Percentiles rank a stretch among this genome's conserved stretches.
Conservation (phyloP, 2,329 filamentous ascomycete species). For the Fusarium sp. region DNA sequence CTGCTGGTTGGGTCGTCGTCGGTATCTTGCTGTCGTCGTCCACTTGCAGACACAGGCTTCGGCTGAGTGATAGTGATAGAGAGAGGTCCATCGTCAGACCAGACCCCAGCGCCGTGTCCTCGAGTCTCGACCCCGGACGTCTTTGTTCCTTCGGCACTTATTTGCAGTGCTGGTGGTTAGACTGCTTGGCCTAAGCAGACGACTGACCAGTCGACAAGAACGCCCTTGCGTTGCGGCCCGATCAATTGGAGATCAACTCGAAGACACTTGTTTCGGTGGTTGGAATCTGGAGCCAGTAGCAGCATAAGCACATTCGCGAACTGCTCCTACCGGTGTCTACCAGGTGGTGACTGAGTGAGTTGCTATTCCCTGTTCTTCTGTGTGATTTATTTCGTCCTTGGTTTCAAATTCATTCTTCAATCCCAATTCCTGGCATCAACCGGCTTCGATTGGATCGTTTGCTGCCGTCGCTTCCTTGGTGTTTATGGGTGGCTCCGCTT, state of each 20-base stretch:
- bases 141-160: conserved; percentile 1
- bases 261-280: conserved; percentile 24
- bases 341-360: conserved; percentile 21
- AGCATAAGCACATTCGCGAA: background rate
- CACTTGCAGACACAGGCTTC: conserved; percentile 21
- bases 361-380: background rate
- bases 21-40: conserved; percentile 9
- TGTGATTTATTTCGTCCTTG: background rate
- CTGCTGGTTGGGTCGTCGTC: conserved; percentile 10
- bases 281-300: conserved; percentile 16
- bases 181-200: background rate
- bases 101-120: conserved; percentile 3
- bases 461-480: conserved; percentile 5
- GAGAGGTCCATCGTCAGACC: conserved; percentile 7
- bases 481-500: conserved; percentile 34
- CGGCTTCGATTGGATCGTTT: conserved; percentile 4
- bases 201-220: conserved; percentile 15
- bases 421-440: conserved; percentile 2
- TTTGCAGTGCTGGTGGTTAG: conserved; percentile 3
- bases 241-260: conserved; percentile 30
- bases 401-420: background rate
- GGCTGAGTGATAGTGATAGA: conserved; percentile 30
- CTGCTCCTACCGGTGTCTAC: background rate
- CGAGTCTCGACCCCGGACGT: conserved; percentile 1
- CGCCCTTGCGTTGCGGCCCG: conserved; percentile 34